Conservation (phyloP, 768 basidiomycete species). For the Pseudohyphozyma bogoriensis region DNA sequence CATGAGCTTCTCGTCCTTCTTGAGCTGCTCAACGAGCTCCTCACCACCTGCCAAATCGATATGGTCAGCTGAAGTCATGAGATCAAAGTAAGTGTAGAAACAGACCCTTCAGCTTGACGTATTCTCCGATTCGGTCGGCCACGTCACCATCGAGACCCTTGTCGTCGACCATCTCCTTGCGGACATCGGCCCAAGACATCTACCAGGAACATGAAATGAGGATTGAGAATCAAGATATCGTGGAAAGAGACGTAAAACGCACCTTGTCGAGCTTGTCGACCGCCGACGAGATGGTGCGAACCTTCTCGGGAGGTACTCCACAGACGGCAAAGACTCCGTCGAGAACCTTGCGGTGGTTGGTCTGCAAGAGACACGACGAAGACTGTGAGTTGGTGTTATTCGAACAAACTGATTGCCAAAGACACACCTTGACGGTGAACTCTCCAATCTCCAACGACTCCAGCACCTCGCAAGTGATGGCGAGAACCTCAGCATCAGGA, state of each 20-base stretch:
- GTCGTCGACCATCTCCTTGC: conserved; percentile 91
- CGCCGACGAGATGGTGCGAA: conserved; percentile 82
- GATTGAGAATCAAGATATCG: neutral
- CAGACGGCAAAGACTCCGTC: conserved; percentile 96
- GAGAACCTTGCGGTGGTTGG: conserved; percentile 92
- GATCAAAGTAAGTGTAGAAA: neutral
- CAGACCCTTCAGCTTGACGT: conserved; percentile 72
- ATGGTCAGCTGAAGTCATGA: conserved; percentile 1
- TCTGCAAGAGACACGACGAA: conserved; percentile 40
- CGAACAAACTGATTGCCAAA: neutral
- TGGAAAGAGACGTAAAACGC: conserved; percentile 8
- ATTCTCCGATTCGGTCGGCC: conserved; percentile 92
- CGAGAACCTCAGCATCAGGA: conserved; percentile 84
- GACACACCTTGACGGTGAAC: conserved; percentile 74
- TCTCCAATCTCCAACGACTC: conserved; percentile 80
- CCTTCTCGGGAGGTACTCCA: conserved; percentile 82
- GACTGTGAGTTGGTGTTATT: neutral
- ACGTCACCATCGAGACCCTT: conserved; percentile 71
- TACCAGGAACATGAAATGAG: conserved; percentile 32
- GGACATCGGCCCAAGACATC: conserved; percentile 83
- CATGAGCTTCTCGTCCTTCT: conserved; percentile 53
- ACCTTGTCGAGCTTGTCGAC: conserved; percentile 99
- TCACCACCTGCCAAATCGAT: conserved; percentile 52
- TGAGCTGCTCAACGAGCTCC: conserved; percentile 61
- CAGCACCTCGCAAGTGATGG: conserved; percentile 68